Conservation (phyloP, 163 green algal genomes). For the Scenedesmus sp. region DNA sequence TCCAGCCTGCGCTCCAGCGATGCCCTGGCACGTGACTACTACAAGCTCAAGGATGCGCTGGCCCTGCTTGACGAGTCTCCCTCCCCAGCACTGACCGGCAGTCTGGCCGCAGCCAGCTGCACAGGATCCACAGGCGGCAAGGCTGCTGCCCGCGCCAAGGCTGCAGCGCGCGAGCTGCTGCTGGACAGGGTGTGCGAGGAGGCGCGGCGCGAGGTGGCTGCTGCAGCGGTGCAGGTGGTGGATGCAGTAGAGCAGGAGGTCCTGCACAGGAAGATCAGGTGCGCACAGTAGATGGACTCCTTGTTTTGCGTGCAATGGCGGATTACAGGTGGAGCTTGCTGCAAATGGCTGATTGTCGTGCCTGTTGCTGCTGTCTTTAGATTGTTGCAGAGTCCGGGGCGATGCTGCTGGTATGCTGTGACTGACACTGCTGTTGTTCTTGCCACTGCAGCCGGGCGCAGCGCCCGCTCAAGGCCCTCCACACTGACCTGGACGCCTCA, state of each 20-base stretch:
- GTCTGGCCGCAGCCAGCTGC: not conserved
- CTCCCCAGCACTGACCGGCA: not conserved
- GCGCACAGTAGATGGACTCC: not conserved
- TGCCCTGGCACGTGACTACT: constrained; percentile 44
- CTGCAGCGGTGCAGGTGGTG: constrained; percentile 32
- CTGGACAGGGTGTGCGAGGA: constrained; percentile 18
- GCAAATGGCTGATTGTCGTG: not conserved
- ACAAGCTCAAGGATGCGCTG: constrained; percentile 51
- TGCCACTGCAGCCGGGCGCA: constrained; percentile 20
- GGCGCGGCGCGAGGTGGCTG: constrained; percentile 27
- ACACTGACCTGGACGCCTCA: constrained; percentile 28
- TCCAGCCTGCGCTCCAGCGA: constrained; percentile 2
- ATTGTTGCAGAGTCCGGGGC: too few species aligned
- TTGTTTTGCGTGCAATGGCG: not conserved
- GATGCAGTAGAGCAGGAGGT: constrained; percentile 47
- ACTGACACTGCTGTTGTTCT: too few species aligned
- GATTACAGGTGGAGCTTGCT: not conserved
- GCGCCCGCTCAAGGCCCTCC: not conserved
- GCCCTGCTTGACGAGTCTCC: constrained; percentile 36
- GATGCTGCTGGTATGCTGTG: too few species aligned
- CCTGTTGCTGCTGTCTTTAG: not conserved
- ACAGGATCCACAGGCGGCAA: not conserved
- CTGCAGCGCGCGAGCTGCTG: not conserved
- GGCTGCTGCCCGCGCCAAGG: constrained; percentile 17
- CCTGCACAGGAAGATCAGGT: constrained; percentile 42